Conservation (phyloP, 2,329 filamentous ascomycete species). For the Aspergillus pseudonomiae region DNA sequence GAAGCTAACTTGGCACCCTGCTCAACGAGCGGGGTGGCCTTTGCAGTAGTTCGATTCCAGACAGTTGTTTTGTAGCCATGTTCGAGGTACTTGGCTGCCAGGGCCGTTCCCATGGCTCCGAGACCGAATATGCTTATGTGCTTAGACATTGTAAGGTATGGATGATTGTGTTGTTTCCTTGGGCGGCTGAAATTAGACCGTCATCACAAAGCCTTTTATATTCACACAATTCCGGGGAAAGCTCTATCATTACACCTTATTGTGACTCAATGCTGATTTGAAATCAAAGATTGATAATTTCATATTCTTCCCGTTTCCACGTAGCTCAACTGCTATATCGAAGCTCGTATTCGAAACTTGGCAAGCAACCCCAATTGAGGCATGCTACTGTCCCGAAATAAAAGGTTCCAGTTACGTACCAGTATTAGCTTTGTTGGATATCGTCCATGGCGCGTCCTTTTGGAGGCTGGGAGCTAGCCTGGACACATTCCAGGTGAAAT, state of each 20-base stretch:
- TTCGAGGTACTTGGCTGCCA: slow-evolving; percentile 14
- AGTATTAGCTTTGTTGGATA: too few species aligned
- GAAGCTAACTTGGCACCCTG: slow-evolving; percentile 11
- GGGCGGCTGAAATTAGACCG: background rate
- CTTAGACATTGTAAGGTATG: background rate
- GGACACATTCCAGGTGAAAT: background rate
- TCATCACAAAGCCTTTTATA: background rate
- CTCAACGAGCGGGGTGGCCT: slow-evolving; percentile 7
- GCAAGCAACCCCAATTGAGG: background rate
- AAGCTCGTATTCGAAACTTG: background rate
- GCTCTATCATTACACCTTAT: background rate
- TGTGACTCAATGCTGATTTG: background rate
- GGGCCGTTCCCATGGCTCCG: slow-evolving; percentile 18
- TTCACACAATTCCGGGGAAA: background rate
- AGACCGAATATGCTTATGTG: slow-evolving; percentile 16
- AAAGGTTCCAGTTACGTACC: too few species aligned
- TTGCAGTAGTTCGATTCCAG: slow-evolving; percentile 18
- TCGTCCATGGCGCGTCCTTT: too few species aligned
- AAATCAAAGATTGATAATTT: background rate
- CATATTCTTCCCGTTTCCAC: background rate
- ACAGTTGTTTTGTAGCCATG: slow-evolving; percentile 9
- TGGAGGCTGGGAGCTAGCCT: background rate
- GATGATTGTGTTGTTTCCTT: background rate
- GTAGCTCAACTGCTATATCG: background rate
- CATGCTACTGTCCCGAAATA: too few species aligned